These are phyloP conservation scores for Rhododendron simsii DNA, from an alignment of 148 eudicot genomes.

Conservation along the genomic window DNA sequence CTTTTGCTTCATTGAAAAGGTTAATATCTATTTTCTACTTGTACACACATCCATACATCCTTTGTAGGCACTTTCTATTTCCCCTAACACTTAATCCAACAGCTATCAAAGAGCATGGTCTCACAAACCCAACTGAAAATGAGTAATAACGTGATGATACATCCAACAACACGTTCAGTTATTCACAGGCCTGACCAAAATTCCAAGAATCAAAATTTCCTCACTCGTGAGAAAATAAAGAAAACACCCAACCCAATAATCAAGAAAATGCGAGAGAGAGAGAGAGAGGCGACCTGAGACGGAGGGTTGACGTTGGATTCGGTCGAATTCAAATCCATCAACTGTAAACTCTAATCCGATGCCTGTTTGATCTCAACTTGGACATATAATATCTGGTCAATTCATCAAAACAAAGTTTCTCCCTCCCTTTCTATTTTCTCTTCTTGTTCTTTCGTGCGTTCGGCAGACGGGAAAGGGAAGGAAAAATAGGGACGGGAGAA, in stretches of 20 bases:
- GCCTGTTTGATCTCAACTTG: neutral
- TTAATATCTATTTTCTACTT: neutral
- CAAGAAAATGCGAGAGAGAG: neutral
- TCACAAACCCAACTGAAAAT: neutral
- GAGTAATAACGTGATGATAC: neutral
- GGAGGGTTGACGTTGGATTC: neutral
- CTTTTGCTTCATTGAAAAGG: neutral
- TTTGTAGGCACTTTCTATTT: neutral
- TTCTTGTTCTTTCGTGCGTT: neutral
- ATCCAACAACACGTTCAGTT: neutral
- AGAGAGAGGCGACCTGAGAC: conserved; percentile 6
- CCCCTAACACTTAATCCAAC: neutral
- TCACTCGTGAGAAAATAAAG: neutral
- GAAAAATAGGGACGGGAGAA: neutral
- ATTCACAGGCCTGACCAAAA: neutral
- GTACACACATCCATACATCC: neutral
- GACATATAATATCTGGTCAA: neutral
- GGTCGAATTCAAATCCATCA: conserved; percentile 1
- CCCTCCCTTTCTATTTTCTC: neutral
- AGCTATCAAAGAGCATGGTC: neutral
- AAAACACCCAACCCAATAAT: neutral
- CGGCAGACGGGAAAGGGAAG: neutral
- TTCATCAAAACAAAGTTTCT: neutral
- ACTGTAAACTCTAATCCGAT: neutral
- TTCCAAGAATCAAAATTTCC: neutral